These are phyloP conservation scores for Hemerocallis citrina DNA, from an alignment of 106 monocot species.

Conservation along the genomic window DNA sequence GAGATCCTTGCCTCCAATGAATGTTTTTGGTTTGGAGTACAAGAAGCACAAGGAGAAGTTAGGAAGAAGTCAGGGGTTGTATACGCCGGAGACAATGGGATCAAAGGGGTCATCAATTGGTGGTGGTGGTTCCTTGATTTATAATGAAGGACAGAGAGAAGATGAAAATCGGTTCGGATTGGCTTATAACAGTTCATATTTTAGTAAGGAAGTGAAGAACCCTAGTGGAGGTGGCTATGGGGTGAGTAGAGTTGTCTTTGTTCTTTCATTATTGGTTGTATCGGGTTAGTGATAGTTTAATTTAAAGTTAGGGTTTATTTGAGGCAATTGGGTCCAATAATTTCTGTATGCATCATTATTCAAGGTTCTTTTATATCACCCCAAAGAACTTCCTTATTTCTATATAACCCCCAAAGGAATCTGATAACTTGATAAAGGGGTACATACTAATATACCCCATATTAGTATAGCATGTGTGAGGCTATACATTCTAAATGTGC, in stretches of 20 bases:
- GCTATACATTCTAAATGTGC: too few species aligned
- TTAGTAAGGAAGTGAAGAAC: slow-evolving; percentile 24
- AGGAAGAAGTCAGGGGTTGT: slow-evolving; percentile 16
- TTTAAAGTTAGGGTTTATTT: neutral
- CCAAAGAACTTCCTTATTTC: too few species aligned
- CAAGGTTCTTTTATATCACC: too few species aligned
- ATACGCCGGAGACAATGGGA: slow-evolving; percentile 7
- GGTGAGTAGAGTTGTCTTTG: slow-evolving; percentile 20
- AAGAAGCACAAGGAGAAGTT: slow-evolving; percentile 41
- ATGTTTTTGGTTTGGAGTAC: slow-evolving; percentile 15
- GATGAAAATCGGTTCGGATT: slow-evolving; percentile 10
- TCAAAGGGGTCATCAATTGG: slow-evolving; percentile 8
- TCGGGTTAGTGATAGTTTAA: neutral
- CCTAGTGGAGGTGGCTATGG: slow-evolving; percentile 15
- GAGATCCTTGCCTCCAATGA: slow-evolving; percentile 21
- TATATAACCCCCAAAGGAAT: too few species aligned
- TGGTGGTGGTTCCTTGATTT: neutral
- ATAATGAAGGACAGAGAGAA: slow-evolving; percentile 15
- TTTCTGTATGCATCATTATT: too few species aligned
- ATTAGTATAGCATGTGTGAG: too few species aligned
- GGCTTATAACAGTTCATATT: slow-evolving; percentile 8
- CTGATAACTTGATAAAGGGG: too few species aligned
- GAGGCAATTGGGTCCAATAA: neutral
- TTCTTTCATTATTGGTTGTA: neutral
- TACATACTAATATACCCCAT: too few species aligned